Conservation (phyloP, 352 stramenopile genomes). For the Phytophthora pseudosyringae region DNA sequence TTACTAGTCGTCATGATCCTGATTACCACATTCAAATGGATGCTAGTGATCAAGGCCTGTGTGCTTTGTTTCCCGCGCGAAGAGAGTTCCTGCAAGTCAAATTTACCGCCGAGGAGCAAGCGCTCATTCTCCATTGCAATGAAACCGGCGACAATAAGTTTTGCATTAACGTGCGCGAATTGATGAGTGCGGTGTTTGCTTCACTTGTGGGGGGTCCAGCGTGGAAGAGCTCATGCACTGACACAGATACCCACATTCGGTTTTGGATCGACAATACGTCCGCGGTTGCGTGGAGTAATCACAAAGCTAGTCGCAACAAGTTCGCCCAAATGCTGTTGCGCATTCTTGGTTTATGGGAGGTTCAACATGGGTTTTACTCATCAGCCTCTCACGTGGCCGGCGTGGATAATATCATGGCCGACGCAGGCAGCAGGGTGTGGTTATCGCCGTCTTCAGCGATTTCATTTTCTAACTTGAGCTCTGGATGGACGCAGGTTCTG, state of each 20-base stretch:
- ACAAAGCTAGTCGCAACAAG: constrained; percentile 2
- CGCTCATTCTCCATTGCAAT: not conserved
- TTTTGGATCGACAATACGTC: constrained; percentile 17
- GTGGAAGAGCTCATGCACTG: not conserved
- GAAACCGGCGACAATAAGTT: not conserved
- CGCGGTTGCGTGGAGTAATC: constrained; percentile 18
- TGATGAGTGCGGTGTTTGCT: constrained; percentile 23
- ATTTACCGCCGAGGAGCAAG: not conserved
- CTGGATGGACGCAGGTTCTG: constrained; percentile 10
- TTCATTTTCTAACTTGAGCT: constrained; percentile 6
- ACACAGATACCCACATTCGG: not conserved
- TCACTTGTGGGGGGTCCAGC: constrained; percentile 8
- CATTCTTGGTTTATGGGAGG: constrained; percentile 7
- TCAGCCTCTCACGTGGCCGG: constrained; percentile 17
- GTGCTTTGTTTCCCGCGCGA: constrained; percentile 1
- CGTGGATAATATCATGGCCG: constrained; percentile 16
- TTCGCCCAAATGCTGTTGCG: constrained; percentile 21
- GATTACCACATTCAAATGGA: constrained; percentile 13
- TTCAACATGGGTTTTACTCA: constrained; percentile 16
- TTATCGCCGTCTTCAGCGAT: not conserved
- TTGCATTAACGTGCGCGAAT: constrained; percentile 13
- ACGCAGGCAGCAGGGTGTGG: constrained; percentile 30
- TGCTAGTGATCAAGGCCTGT: constrained; percentile 2
- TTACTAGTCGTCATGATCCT: not conserved
- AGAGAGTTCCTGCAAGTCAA: constrained; percentile 13